Conservation (phyloP, 2,329 filamentous ascomycete genomes). For the Penicillium sp. region DNA sequence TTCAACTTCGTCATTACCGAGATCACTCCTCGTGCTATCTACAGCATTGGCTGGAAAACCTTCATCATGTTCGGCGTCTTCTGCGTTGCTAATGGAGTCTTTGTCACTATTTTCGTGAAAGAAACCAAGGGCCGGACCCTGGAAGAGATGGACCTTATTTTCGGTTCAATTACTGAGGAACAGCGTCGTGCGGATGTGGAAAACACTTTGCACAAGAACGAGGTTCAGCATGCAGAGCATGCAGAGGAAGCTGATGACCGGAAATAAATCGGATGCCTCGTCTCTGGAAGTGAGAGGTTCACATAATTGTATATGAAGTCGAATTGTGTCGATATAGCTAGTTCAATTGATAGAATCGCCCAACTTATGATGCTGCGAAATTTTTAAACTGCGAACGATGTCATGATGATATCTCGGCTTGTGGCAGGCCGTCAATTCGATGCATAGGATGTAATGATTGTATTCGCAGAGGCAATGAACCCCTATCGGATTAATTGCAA, state of each 20-base stretch:
- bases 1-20: conserved; percentile 53
- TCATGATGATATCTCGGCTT: not conserved
- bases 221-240: conserved; percentile 32
- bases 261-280: not conserved
- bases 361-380: not conserved
- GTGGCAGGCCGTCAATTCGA: not conserved
- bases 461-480: not conserved
- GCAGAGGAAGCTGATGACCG: conserved; percentile 18
- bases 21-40: conserved; percentile 48
- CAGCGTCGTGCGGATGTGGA: conserved; percentile 36
- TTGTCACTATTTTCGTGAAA: conserved; percentile 46
- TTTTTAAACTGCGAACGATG: conserved; percentile 46
- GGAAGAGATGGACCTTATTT: conserved; percentile 49
- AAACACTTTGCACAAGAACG: conserved; percentile 35
- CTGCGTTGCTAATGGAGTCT: conserved; percentile 45
- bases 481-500: no score
- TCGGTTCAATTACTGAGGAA: conserved; percentile 36
- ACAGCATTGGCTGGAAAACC: conserved; percentile 47
- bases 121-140: conserved; percentile 48
- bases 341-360: not conserved
- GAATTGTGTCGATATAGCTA: not conserved
- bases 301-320: not conserved
- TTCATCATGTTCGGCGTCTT: conserved; percentile 53
- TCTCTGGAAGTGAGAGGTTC: not conserved
- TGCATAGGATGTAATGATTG: not conserved